A percentile compares a stretch with the other conserved stretches of the same genome.
phyloP scores from a whole-genome alignment of 2,329 filamentous ascomycete genomes.

The Lasiodiplodia theobromae region DNA sequence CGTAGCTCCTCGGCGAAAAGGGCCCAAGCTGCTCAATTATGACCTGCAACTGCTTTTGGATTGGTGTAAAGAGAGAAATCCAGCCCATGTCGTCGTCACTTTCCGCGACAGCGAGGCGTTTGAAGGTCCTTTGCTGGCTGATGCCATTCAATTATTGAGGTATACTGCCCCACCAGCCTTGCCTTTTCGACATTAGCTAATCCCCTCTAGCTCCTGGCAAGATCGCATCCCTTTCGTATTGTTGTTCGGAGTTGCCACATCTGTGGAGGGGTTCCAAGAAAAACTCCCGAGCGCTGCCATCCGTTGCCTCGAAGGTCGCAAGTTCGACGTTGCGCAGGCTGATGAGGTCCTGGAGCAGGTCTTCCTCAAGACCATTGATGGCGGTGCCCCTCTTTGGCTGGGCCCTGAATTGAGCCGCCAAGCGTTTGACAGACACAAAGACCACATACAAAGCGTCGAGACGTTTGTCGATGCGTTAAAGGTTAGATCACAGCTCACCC shows the following conservation, averaged over 20 bases:
- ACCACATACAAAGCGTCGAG: conserved; percentile 79
- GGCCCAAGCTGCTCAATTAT: conserved; percentile 75
- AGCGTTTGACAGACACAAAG: conserved; percentile 74
- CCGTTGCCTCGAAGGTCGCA: conserved; percentile 70
- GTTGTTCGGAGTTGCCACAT: conserved; percentile 82
- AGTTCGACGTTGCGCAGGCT: conserved; percentile 80
- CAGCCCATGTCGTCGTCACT: conserved; percentile 70
- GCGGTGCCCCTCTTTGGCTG: conserved; percentile 65
- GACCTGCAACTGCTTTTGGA: conserved; percentile 75
- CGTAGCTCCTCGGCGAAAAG: conserved; percentile 51
- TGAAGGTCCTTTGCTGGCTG: conserved; percentile 73
- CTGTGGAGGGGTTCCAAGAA: conserved; percentile 79
- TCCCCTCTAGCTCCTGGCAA: conserved; percentile 65
- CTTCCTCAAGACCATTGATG: conserved; percentile 70
- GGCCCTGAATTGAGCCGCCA: conserved; percentile 68
- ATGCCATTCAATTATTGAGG: conserved; percentile 73
- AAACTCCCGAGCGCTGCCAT: conserved; percentile 73
- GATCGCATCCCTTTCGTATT: conserved; percentile 79
- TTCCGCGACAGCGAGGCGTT: conserved; percentile 86
- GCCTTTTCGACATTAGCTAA: conserved; percentile 34
- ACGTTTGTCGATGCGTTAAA: conserved; percentile 74
- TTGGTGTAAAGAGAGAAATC: conserved; percentile 62
- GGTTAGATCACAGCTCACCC: conserved; percentile 50
- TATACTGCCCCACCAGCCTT: conserved; percentile 47
- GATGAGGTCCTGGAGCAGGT: conserved; percentile 75